Evolutionary conservation across 1,139 yeast genomes (phyloP).

Genomic region (Saccharomycopsis crataegensis): DNA sequence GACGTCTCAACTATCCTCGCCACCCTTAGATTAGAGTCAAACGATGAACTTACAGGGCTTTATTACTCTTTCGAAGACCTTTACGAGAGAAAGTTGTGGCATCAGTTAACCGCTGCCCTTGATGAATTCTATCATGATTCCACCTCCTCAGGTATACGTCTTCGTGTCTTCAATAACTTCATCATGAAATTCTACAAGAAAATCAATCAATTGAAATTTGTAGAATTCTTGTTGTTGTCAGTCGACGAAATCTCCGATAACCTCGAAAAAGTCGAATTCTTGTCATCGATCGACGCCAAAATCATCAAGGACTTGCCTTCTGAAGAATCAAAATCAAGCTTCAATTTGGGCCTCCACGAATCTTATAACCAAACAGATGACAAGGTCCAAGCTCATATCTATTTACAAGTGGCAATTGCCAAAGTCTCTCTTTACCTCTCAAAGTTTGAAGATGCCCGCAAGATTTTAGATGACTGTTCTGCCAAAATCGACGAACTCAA

Average conservation of each 20-base stretch:
- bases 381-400: slow-evolving; percentile 46
- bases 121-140: slow-evolving; percentile 52
- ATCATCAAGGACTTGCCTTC: slow-evolving; percentile 40
- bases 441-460: slow-evolving; percentile 58
- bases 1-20: slow-evolving; percentile 48
- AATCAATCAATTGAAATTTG: slow-evolving; percentile 72
- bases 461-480: slow-evolving; percentile 55
- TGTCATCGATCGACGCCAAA: slow-evolving; percentile 43
- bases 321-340: slow-evolving; percentile 26
- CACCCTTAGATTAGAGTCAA: slow-evolving; percentile 62
- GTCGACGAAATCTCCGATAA: slow-evolving; percentile 40
- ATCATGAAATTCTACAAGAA: slow-evolving; percentile 59
- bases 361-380: slow-evolving; percentile 24
- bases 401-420: slow-evolving; percentile 72
- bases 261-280: slow-evolving; percentile 48
- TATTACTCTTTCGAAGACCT: slow-evolving; percentile 76
- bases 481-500: slow-evolving; percentile 52
- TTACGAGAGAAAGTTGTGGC: slow-evolving; percentile 79
- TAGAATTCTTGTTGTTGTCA: slow-evolving; percentile 63
- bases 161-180: slow-evolving; percentile 66
- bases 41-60: slow-evolving; percentile 54
- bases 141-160: slow-evolving; percentile 45
- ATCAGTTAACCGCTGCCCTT: slow-evolving; percentile 68
- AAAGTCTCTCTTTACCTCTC: slow-evolving; percentile 56
- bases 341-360: slow-evolving; percentile 20